Conservation (phyloP, 2,329 filamentous ascomycete species). For the Stachybotrys chlorohalonatus region DNA sequence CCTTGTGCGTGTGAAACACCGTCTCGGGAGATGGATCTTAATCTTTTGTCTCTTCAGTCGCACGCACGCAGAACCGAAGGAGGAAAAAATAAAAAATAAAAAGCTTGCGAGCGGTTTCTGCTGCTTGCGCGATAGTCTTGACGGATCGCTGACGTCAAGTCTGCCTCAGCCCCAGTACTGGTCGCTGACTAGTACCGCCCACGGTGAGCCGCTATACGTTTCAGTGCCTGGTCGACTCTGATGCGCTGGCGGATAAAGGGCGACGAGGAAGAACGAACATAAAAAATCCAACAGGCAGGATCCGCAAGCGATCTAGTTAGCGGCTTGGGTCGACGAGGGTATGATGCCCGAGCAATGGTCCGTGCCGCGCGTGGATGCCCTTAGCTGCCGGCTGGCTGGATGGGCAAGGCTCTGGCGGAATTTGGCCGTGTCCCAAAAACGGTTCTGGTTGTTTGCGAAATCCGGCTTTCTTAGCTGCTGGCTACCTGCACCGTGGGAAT, state of each 20-base stretch:
- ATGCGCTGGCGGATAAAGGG: neutral
- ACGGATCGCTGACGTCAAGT: neutral
- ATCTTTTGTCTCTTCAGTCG: neutral
- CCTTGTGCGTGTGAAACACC: neutral
- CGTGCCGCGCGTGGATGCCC: neutral
- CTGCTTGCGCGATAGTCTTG: too few relatives aligned
- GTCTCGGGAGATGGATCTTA: neutral
- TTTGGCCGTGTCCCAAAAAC: neutral
- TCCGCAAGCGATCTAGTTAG: neutral
- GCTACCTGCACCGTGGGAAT: neutral
- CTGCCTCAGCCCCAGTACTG: neutral
- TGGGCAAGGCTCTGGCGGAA: too few relatives aligned
- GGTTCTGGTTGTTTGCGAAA: neutral
- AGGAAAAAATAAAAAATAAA: neutral
- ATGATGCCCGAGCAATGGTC: neutral
- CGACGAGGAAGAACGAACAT: neutral
- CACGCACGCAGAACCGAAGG: neutral
- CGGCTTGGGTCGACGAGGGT: neutral
- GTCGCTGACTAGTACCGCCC: neutral
- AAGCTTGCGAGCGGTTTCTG: too few relatives aligned
- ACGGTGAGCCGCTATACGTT: neutral
- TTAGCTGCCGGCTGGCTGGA: neutral
- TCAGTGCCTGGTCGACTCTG: neutral
- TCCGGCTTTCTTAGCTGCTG: neutral
- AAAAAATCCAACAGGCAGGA: neutral